These are phyloP conservation scores for Escallonia herrerae DNA, from an alignment of 129 eudicot genomes.

Conservation along the genomic window DNA sequence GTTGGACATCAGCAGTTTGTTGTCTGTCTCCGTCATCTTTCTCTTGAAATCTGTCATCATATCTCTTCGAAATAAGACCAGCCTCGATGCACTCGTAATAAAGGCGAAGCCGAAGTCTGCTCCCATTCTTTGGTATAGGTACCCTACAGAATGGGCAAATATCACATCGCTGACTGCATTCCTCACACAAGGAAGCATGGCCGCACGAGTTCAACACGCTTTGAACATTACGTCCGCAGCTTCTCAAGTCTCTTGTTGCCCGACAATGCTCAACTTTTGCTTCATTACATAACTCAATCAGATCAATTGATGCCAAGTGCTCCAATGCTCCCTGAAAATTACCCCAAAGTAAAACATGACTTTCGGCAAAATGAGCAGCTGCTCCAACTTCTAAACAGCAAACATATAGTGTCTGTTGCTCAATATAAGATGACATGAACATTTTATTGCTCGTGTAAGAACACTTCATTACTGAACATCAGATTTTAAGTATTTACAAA, in stretches of 20 bases:
- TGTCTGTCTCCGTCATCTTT: slow-evolving; percentile 56
- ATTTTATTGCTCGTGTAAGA: too few relatives aligned
- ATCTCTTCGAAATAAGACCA: slow-evolving; percentile 80
- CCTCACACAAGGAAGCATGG: slow-evolving; percentile 92
- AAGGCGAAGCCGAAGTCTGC: slow-evolving; percentile 63
- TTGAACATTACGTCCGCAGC: slow-evolving; percentile 82
- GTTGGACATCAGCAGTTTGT: slow-evolving; percentile 60
- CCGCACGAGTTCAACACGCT: slow-evolving; percentile 76
- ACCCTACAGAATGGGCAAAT: slow-evolving; percentile 82
- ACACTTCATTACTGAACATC: too few relatives aligned
- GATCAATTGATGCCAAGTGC: slow-evolving; percentile 79
- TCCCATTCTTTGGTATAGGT: slow-evolving; percentile 55
- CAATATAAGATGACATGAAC: too few relatives aligned
- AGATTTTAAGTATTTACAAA: too few relatives aligned
- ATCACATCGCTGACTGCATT: slow-evolving; percentile 91
- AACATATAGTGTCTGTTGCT: too few relatives aligned
- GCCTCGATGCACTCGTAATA: slow-evolving; percentile 94
- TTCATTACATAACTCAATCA: slow-evolving; percentile 76
- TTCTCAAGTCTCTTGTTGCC: slow-evolving; percentile 92
- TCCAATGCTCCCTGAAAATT: slow-evolving; percentile 65
- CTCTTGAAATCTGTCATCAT: slow-evolving; percentile 74
- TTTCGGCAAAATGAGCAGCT: neutral
- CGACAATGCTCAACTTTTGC: slow-evolving; percentile 95
- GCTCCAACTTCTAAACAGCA: neutral
- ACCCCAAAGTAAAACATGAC: slow-evolving; percentile 13